Base-by-base conservation (phyloP, 805 yeast species). In the Starmerella lactis-condensi region DNA sequence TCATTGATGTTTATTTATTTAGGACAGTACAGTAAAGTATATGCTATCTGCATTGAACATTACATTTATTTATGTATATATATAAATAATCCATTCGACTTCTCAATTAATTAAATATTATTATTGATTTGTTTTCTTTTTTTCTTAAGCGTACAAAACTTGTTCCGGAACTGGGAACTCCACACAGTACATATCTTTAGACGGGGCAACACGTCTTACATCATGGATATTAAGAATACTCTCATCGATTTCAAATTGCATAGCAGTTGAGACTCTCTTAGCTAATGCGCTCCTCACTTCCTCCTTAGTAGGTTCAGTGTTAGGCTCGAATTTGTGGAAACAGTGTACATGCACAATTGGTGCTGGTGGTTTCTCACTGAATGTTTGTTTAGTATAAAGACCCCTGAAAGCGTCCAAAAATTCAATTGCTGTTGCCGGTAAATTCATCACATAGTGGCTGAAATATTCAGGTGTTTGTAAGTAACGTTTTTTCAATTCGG, bases 171-270 rank as follows among this genome's bases (percentile, higher is more conserved):
- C 60, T 45, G 53, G 52, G 53, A 83, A 83, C 5, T 82, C 61
- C 3, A 81, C 76, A 54, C 95, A 81, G 50, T 68, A 83, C 98
- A 89, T 89, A 21, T 85, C 85, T 49, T 89, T 89, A 5, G 95
- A 79, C 4, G 98, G 98, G 1, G 98, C 85, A 6, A 89, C 98
- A 50, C 72, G 74, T 49, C 99, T 69, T 7, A 89, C 98, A 41
- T 75, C 57, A 47, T 85, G 96, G 54, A 85, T 76, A 0, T 54
- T 47, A 23, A 76, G 53, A 0, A 56, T 49, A 3, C 60, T 61
- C 10, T 69, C 56, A 0, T 58, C 41, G 6, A 69, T 54, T 0
- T 65, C 58, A 43, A 47, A 62, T 2, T 61, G 58, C 22, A 75
- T 51, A 12, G 63, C 52, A 4, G 57, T 43, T 42, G 64, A 54